Evolutionary conservation across 2,329 filamentous ascomycete species (phyloP), one percentile per base, ranked within the genome.

Genomic region (Pseudocercospora fijiensis): DNA sequence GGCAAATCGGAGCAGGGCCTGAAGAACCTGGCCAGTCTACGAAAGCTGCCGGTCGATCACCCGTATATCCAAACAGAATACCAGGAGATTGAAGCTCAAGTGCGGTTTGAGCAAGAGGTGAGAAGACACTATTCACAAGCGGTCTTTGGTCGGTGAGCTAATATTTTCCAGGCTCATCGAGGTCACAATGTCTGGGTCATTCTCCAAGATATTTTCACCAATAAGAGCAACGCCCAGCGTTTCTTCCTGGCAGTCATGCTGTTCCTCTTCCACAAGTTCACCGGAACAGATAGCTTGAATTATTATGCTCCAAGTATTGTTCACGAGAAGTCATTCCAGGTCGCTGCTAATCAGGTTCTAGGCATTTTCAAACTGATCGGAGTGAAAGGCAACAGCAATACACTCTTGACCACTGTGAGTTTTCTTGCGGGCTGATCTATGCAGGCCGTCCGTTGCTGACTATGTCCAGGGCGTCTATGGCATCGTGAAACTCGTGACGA

Each of bases 31-130:
- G 61, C 58, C 6, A 62, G 57, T 49, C 62, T 72, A 18, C 64
- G 69, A 24, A 65, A 67, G 47, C 65, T 71, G 43, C 66, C 68
- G n/a, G 55, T 55, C 0, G 65, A 71, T 26, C 69, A 71, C 43
- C 65, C 67, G 4, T 67, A 68, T 49, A 62, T 72, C n/a, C 61
- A 64, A 27, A 66, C 63, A 20, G 70, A 72, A 57, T 66, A 68
- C 13, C 63, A 61, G 16, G 70, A 72, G 45, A 69, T 69, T n/a
- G 63, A 66, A 18, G 69, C 69, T n/a, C 67, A 69, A 33, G 61
- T 69, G 56, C 43, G 65, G 2, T 67, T 65, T 37, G 70, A 72
- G 61, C 26, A 68, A 58, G 64, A 61, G 49, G 61, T 61, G 52
- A 47, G 37, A n/a, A 22, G 22, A 2, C 45, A 3, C 18, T 45